Evolutionary conservation across 768 basidiomycete species (phyloP).

Genomic region (Boletellus ananas): DNA sequence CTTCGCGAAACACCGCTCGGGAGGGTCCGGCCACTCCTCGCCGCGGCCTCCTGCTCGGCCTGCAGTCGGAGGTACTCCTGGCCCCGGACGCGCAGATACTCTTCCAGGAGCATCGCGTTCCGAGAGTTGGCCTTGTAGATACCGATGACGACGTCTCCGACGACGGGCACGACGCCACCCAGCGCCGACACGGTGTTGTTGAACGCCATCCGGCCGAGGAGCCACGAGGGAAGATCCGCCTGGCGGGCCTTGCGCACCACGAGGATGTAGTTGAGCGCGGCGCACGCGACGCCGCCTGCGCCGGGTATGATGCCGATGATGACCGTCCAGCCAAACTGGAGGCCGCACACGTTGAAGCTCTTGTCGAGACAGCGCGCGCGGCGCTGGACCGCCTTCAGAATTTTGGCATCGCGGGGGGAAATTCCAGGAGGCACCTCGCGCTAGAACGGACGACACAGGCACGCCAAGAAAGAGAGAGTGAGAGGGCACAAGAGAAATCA

Average conservation of each 20-base stretch:
- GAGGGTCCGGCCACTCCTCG: conserved; percentile 8
- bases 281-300: conserved; percentile 63
- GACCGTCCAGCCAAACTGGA: conserved; percentile 87
- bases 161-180: conserved; percentile 64
- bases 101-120: conserved; percentile 83
- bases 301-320: conserved; percentile 72
- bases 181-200: conserved; percentile 70
- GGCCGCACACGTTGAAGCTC: conserved; percentile 72
- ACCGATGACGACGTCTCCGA: conserved; percentile 75
- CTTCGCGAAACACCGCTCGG: conserved; percentile 24
- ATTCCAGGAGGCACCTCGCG: conserved; percentile 73
- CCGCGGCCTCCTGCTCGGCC: conserved; percentile 32
- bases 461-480: background rate
- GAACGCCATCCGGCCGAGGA: conserved; percentile 67
- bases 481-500: conserved; percentile 18
- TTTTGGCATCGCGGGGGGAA: conserved; percentile 67
- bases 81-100: conserved; percentile 75
- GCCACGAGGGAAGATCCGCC: conserved; percentile 68
- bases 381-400: conserved; percentile 69
- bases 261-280: conserved; percentile 66
- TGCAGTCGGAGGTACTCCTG: conserved; percentile 61
- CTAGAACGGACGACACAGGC: conserved; percentile 31
- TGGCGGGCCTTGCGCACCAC: conserved; percentile 72
- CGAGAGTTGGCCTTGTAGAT: conserved; percentile 85
- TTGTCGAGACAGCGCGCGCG: conserved; percentile 88